phyloP scores from a whole-genome alignment of 371 early-diverging fungal genomes.

The Mucor piriformis region DNA sequence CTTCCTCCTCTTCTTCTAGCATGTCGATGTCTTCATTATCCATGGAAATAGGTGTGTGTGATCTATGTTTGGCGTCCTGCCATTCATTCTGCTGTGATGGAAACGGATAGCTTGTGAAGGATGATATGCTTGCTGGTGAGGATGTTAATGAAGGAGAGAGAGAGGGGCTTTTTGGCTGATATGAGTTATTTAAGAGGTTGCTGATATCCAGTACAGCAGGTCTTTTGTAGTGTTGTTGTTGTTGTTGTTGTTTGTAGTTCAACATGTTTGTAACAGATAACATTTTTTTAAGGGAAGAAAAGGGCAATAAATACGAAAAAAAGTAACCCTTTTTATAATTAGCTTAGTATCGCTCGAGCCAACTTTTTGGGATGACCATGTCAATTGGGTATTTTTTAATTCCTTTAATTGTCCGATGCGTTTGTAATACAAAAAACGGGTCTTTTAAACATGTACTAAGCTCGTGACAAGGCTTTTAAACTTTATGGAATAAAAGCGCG shows the following conservation, averaged over 20 bases:
- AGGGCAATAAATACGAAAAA: slow-evolving; percentile 11
- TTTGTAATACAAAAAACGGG: slow-evolving; percentile 24
- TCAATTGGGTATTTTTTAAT: slow-evolving; percentile 18
- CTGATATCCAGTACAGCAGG: slow-evolving; percentile 47
- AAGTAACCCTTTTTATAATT: neutral
- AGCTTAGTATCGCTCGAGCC: slow-evolving; percentile 28
- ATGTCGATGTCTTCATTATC: slow-evolving; percentile 11
- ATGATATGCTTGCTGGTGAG: slow-evolving; percentile 34
- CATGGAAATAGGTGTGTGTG: slow-evolving; percentile 16
- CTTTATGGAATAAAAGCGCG: neutral
- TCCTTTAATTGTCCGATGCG: slow-evolving; percentile 11
- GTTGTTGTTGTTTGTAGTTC: slow-evolving; percentile 10
- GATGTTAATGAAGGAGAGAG: slow-evolving; percentile 41
- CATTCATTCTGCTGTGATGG: slow-evolving; percentile 13
- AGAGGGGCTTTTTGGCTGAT: slow-evolving; percentile 26
- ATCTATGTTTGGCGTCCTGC: slow-evolving; percentile 18
- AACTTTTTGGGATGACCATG: slow-evolving; percentile 16
- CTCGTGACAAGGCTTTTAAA: neutral
- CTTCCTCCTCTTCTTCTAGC: neutral
- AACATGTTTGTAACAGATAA: slow-evolving; percentile 30
- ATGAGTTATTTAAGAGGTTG: slow-evolving; percentile 20
- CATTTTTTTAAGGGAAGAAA: slow-evolving; percentile 15
- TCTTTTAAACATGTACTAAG: slow-evolving; percentile 5
- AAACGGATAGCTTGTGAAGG: slow-evolving; percentile 33
- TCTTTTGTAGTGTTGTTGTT: slow-evolving; percentile 23